Base-by-base conservation (phyloP, 371 early-diverging fungal species). In the Saksenaea vasiformis region DNA sequence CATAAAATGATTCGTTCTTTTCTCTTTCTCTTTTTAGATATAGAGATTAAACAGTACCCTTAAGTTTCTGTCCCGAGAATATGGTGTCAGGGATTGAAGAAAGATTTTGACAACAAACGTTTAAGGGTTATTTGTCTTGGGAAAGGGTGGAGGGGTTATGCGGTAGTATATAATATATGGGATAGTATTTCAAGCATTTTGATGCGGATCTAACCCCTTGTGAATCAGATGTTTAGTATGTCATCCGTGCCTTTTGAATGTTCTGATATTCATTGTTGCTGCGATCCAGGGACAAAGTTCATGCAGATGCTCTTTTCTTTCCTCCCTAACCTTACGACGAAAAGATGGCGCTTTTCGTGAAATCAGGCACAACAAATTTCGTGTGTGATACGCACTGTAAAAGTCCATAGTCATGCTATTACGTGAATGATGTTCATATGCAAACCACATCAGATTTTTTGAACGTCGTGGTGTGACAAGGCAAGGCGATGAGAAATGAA, bases 221-320 rank as follows among this genome's bases (percentile, higher is more conserved):
- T 19, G 51, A 47, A 47, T 47, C 51, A 47, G 51, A 47, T 47
- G 51, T 47, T 47, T 17, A 47, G 27, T 47, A 26, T 47, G 51
- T 26, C 51, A 47, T 47, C 24, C 24, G 22, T 47, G 24, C 24
- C 24, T 47, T 22, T 47, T 47, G 22, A 22, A 47, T 47, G 51
- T 47, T 47, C 27, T 47, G 51, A 47, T 47, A 47, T 47, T 47
- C 51, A 47, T 47, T 47, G 51, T 47, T 47, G 51, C 22, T 47
- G 51, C 51, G 51, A 47, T 47, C 22, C 51, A 47, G 51, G 51
- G 51, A 47, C 51, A 47, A 22, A 47, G 51, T 47, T 47, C 24
- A 47, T 47, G 51, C 51, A 47, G n/a, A 47, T n/a, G n/a, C 10
- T 22, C 24, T 22, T 47, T 19, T 22, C 11, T 22, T 47, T 47